Conservation (phyloP, 345 rosid genomes). For the Combretum micranthum region DNA sequence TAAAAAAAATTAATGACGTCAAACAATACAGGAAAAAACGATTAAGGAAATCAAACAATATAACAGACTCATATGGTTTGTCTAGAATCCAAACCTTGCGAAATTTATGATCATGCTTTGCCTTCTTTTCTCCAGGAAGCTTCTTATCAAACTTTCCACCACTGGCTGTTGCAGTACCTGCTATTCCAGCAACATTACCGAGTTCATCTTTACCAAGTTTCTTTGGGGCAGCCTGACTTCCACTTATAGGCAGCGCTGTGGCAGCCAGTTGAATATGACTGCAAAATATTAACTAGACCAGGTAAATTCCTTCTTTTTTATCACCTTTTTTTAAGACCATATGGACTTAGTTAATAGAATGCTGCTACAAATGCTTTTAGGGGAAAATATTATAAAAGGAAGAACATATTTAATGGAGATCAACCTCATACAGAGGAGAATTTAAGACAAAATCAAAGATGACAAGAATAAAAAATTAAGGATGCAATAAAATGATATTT, state of each 20-base stretch:
- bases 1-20: background rate
- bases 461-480: too few species aligned
- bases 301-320: too few species aligned
- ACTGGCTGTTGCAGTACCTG: conserved; percentile 83
- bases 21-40: background rate
- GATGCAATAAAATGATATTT: too few species aligned
- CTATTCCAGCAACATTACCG: conserved; percentile 82
- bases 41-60: too few species aligned
- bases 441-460: too few species aligned
- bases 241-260: conserved; percentile 77
- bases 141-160: conserved; percentile 96
- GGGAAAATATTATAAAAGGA: too few species aligned
- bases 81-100: conserved; percentile 53
- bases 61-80: too few species aligned
- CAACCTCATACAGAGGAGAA: too few species aligned
- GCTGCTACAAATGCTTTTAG: too few species aligned
- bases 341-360: too few species aligned
- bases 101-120: conserved; percentile 67
- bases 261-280: conserved; percentile 93
- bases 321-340: too few species aligned
- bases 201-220: conserved; percentile 64
- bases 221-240: conserved; percentile 55
- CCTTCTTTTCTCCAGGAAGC: conserved; percentile 76
- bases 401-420: too few species aligned
- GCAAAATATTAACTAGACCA: conserved; percentile 9